A percentile compares a stretch with the other conserved stretches of the same genome.
Conservation (phyloP, 2,329 filamentous ascomycete species). For the Lasiodiplodia sp. region DNA sequence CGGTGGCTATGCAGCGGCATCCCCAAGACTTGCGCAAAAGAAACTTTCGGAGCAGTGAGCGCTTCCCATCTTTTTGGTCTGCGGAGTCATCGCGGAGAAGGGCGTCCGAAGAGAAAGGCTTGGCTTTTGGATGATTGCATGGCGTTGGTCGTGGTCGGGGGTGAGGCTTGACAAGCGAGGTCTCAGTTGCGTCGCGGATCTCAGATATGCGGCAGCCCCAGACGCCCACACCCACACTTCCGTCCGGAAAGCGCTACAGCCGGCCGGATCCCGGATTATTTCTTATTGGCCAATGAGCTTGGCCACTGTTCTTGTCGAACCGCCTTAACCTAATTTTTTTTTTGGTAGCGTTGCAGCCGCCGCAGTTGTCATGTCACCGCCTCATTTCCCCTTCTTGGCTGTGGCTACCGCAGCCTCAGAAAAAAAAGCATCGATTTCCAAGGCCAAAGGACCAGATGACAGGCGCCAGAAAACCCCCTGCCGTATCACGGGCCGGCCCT, state of each 20-base stretch:
- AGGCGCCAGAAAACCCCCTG: neutral
- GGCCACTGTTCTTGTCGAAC: neutral
- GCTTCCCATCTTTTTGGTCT: neutral
- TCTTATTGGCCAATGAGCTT: slow-evolving; percentile 7
- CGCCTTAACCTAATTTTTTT: neutral
- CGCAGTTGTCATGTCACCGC: slow-evolving; percentile 10
- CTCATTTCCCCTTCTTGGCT: neutral
- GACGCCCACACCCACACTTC: slow-evolving; percentile 15
- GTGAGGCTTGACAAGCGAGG: slow-evolving; percentile 23
- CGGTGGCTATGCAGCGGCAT: neutral
- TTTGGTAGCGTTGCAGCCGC: slow-evolving; percentile 10
- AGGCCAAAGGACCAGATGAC: neutral
- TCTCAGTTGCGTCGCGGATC: slow-evolving; percentile 24
- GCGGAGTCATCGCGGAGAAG: neutral
- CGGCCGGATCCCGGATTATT: neutral
- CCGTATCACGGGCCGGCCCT: neutral
- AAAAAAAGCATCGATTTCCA: slow-evolving; percentile 7
- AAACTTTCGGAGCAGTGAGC: neutral
- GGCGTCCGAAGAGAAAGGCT: neutral
- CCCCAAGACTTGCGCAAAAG: neutral
- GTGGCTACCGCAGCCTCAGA: slow-evolving; percentile 2
- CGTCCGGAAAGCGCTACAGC: slow-evolving; percentile 12
- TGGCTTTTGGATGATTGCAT: neutral
- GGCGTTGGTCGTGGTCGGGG: slow-evolving; percentile 2
- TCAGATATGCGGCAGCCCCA: slow-evolving; percentile 22